phyloP scores from a whole-genome alignment of 768 basidiomycete genomes.

The Asterophora lycoperdoides region DNA sequence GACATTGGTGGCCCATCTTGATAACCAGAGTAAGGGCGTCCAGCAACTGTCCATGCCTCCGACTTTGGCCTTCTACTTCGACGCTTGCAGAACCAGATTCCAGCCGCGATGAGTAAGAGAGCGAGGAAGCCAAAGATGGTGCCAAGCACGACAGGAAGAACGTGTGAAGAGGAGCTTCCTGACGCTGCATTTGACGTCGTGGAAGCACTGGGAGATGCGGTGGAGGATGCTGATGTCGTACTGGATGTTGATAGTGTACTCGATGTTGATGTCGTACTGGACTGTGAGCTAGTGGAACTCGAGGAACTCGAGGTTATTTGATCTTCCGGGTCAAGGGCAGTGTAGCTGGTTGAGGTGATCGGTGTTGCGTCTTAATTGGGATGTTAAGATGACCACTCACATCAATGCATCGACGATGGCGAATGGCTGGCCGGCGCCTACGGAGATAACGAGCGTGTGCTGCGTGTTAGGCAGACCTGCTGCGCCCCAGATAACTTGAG shows the following conservation, averaged over 20 bases:
- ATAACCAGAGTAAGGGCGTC: constrained; percentile 14
- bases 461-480: constrained; percentile 27
- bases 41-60: constrained; percentile 32
- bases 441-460: constrained; percentile 36
- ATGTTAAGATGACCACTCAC: constrained; percentile 21
- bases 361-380: constrained; percentile 1
- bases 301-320: constrained; percentile 6
- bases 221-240: constrained; percentile 13
- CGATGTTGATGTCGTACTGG: constrained; percentile 13
- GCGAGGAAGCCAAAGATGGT: constrained; percentile 29
- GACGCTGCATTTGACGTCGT: constrained; percentile 21
- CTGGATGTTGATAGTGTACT: constrained; percentile 14
- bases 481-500: constrained; percentile 34
- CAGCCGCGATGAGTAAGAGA: constrained; percentile 23
- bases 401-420: constrained; percentile 37
- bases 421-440: constrained; percentile 32
- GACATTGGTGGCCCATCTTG: constrained; percentile 7
- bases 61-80: constrained; percentile 26
- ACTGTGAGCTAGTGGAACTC: constrained; percentile 10
- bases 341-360: constrained; percentile 19
- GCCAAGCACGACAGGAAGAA: constrained; percentile 30
- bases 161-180: constrained; percentile 17
- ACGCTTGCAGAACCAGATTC: constrained; percentile 27
- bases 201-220: constrained; percentile 9
- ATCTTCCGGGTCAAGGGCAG: constrained; percentile 18